Evolutionary conservation across 148 eudicot species (phyloP), one percentile per base, ranked within the genome.

Genomic region (Nepenthes gracilis): DNA sequence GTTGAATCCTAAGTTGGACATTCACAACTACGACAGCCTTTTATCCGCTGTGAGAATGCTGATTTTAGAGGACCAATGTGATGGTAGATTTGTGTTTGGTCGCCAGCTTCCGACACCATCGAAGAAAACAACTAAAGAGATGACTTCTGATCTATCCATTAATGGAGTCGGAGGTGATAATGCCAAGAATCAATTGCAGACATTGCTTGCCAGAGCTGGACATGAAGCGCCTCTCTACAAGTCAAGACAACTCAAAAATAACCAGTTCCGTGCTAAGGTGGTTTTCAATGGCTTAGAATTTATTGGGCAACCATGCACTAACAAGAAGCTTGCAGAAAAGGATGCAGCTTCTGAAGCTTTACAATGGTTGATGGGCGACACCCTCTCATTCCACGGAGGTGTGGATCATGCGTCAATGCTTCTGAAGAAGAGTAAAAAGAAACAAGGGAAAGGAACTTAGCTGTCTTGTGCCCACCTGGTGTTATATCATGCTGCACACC

Each of bases 321-420:
- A 66, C 72, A 93, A 88, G 73, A 93, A 84, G 78, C 79, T 71
- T 56, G 95, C 98, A 2, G 98, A 93, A 67, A 93, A 93, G 63
- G 88, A 84, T 63, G 98, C 96, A 3, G 98, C 98, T 51, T 74
- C 83, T 36, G 87, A 85, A 72, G 98, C 95, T 68, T 47, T 93
- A 43, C 73, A 68, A 63, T 93, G 89, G 95, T 68, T 93, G 81
- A 84, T 77, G 68, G 95, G 96, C 2, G 96, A 82, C 49, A 75
- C 81, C 66, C 84, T 79, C 54, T 82, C 96, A 34, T 72, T 85
- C 36, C 50, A 62, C 35, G 78, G 67, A 35, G 76, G 84, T 48
- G 63, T 88, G 15, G 82, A 79, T 51, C 75, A 84, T 54, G 70
- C 88, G 68, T 88, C 94, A 5, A 50, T 78, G 75, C 77, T 85